Conservation (phyloP, 257 asterid species). For the Nicotiana sylvestris region DNA sequence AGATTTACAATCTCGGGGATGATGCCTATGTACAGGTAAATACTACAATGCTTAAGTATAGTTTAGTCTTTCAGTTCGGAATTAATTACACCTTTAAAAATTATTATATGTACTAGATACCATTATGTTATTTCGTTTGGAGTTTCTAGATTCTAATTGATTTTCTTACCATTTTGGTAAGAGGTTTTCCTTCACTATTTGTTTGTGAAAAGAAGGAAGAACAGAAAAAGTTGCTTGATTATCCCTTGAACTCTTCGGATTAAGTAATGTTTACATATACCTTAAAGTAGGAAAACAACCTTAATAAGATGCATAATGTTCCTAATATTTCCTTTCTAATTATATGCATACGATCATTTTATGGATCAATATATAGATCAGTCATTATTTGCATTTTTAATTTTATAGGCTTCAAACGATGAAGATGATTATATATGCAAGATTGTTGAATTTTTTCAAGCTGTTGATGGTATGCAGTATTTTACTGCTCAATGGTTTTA, state of each 20-base stretch:
- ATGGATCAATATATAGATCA: neutral
- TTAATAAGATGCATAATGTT: neutral
- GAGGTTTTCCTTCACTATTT: neutral
- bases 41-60: neutral
- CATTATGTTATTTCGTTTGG: neutral
- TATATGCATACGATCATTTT: neutral
- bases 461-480: constrained; percentile 34
- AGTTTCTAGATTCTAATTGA: neutral
- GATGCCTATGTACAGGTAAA: constrained; percentile 62
- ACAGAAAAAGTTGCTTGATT: neutral
- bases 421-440: constrained; percentile 49
- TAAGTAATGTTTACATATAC: too few relatives aligned
- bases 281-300: neutral
- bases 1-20: constrained; percentile 42
- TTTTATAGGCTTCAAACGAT: constrained; percentile 45
- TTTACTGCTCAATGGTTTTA: constrained; percentile 78
- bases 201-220: neutral
- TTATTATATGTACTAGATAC: neutral
- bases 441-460: constrained; percentile 65
- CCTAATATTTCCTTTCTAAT: neutral
- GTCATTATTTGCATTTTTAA: neutral
- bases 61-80: neutral
- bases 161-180: neutral
- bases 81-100: neutral
- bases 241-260: neutral